Evolutionary conservation across 129 eudicot genomes (phyloP), one percentile per base, ranked within the genome.

Genomic region (Chrysanthemum seticuspe): DNA sequence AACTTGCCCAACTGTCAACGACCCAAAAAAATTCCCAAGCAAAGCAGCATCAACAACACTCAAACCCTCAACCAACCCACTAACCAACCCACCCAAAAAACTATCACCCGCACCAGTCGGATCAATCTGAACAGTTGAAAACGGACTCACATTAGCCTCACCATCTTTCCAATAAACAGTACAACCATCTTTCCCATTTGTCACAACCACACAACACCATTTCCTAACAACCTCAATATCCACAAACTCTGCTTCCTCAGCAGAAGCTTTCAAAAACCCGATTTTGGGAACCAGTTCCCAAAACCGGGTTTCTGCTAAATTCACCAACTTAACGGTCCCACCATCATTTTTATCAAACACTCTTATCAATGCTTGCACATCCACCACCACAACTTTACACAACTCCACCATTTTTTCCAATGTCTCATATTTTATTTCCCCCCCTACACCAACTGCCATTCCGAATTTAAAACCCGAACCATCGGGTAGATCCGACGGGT

Each of bases 81-180:
- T 88, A 57, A 93, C 97, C 13, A 93, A 79, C 57, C 98, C 98
- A 2, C 89, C 98, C 50, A 93, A 62, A 60, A 93, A 93, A 68
- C 98, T 93, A 83, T 93, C 98, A 10, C 97, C 98, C 1, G 98
- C 98, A 0, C 98, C 98, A 1, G 98, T 93, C 0, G 98, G 98
- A 76, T 81, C 70, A 51, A 94, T 72, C 66, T 67, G 63, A 75
- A 40, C 47, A 40, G 47, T 40, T 1, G 47, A 40, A 40, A 40
- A 40, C 10, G 47, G 47, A 40, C 47, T 40, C 47, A 40, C 47
- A 40, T 40, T 40, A 40, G 77, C 50, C 84, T 90, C 97, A 47
- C 61, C 85, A 62, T 86, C 89, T 56, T 83, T 76, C 87, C 87
- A 86, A 71, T 84, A 86, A 58, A 90, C 81, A 9, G 74, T 90